phyloP scores from a whole-genome alignment of 768 basidiomycete genomes.

The Lepiota brunneoincarnata region DNA sequence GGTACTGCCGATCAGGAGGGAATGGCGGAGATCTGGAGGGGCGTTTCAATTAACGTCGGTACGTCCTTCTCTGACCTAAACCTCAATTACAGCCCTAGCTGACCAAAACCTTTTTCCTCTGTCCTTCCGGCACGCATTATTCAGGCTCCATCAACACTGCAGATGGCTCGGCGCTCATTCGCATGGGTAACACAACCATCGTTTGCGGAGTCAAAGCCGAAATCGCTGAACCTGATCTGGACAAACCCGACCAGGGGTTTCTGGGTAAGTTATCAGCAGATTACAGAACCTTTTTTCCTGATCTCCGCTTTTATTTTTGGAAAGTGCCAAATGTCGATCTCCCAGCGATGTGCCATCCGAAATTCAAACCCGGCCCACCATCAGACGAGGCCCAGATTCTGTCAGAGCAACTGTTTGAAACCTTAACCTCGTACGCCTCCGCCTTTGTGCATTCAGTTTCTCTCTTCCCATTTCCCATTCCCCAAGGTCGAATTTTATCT shows the following conservation, averaged over 20 bases:
- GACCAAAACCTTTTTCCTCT: not conserved
- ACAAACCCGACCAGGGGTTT: conserved; percentile 73
- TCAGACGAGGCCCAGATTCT: conserved; percentile 91
- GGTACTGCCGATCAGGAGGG: not conserved
- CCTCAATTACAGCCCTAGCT: not conserved
- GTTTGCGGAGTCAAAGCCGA: conserved; percentile 97
- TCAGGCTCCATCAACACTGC: conserved; percentile 93
- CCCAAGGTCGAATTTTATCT: conserved; percentile 61
- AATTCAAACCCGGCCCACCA: conserved; percentile 95
- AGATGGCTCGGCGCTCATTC: conserved; percentile 87
- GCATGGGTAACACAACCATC: conserved; percentile 90
- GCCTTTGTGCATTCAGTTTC: not conserved
- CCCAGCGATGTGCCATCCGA: conserved; percentile 88
- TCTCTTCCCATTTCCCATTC: not conserved
- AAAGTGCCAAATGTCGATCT: conserved; percentile 94
- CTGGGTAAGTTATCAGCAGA: conserved; percentile 54
- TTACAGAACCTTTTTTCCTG: not conserved
- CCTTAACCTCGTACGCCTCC: conserved; percentile 62
- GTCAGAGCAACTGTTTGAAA: conserved; percentile 78
- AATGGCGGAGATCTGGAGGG: conserved; percentile 54
- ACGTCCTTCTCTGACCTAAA: not conserved
- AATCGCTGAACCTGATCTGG: conserved; percentile 85
- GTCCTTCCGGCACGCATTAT: not conserved
- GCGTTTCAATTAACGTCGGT: conserved; percentile 39
- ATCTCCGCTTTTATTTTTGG: conserved; percentile 1